These are phyloP conservation scores for Diaporthe aspalathi DNA, from an alignment of 2,329 filamentous ascomycete species.

Conservation along the genomic window DNA sequence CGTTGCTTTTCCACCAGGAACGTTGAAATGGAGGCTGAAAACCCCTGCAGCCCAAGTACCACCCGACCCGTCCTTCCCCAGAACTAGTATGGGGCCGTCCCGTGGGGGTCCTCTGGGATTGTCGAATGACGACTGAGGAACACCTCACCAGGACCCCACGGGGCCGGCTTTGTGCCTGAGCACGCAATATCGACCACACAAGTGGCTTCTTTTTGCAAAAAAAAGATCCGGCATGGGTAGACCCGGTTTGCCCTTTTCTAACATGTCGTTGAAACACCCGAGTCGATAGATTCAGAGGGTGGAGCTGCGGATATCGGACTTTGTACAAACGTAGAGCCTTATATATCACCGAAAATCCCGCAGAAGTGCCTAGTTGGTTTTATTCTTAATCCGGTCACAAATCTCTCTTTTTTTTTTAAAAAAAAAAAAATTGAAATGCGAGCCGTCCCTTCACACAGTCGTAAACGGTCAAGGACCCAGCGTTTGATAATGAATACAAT, in stretches of 20 bases:
- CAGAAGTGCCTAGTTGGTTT: not conserved
- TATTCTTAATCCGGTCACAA: too few species aligned
- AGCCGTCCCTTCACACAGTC: too few species aligned
- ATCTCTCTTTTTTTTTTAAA: too few species aligned
- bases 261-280: not conserved
- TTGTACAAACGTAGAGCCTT: not conserved
- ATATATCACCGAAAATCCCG: not conserved
- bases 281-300: not conserved
- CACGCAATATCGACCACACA: slow-evolving; percentile 30
- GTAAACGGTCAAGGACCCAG: too few species aligned
- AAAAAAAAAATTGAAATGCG: too few species aligned
- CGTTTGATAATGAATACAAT: too few species aligned
- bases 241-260: slow-evolving; percentile 18
- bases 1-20: not conserved
- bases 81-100: slow-evolving; percentile 13
- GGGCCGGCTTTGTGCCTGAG: slow-evolving; percentile 20
- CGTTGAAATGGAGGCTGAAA: slow-evolving; percentile 33
- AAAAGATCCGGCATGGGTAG: slow-evolving; percentile 28
- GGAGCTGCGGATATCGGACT: not conserved
- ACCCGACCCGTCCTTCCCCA: slow-evolving; percentile 30
- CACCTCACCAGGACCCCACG: slow-evolving; percentile 37
- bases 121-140: slow-evolving; percentile 34
- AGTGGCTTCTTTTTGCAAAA: slow-evolving; percentile 30
- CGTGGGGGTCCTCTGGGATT: slow-evolving; percentile 35
- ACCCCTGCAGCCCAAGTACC: slow-evolving; percentile 27